Base-by-base conservation (phyloP, 1,284 basidiomycete species). In the Mycena sp. region DNA sequence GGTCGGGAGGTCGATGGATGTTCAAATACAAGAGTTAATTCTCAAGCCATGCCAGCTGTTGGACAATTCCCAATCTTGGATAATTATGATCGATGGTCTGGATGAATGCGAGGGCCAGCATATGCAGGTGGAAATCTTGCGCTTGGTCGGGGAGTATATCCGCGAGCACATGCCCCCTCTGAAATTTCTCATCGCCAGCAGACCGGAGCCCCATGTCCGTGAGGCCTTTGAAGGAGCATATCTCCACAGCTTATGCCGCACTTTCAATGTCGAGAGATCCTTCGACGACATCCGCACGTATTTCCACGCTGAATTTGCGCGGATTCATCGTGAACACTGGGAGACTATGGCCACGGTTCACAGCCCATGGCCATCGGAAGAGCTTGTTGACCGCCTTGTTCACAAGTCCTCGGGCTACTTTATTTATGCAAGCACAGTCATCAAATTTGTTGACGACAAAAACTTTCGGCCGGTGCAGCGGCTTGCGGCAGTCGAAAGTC, bases 301-400 rank as follows among this genome's bases (percentile, higher is more conserved):
- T 19, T 73, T 68, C 30, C 74, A 76, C 9, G 63, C 57, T 58
- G 83, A 78, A 19, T 70, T 67, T 78, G 82, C 81, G 54, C 76
- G 72, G 1, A 72, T 76, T 53, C 78, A 65, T 4, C 69, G 23
- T 16, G 41, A 30, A 10, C 40, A 51, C 30, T 23, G 19, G 4
- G 12, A 19, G 21, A 41, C 64, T 44, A 51, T 65, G 63, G 29
- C 17, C 26, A 50, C 11, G 14, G 40, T 58, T 40, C 43, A 32
- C 2, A 2, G 16, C 1, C 57, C 58, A 1, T 68, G 67, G 67
- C 64, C 67, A 6, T 19, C 52, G 2, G 28, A 21, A 4, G n/a
- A 55, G 4, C 49, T 52, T n/a, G 12, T 66, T 12, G 23, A 48
- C 7, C n/a, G 29, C 3, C 64, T 68, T 5, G 43, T 54, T 5